Conservation (phyloP, 371 early-diverging fungal genomes). For the Mucor velutinosus region DNA sequence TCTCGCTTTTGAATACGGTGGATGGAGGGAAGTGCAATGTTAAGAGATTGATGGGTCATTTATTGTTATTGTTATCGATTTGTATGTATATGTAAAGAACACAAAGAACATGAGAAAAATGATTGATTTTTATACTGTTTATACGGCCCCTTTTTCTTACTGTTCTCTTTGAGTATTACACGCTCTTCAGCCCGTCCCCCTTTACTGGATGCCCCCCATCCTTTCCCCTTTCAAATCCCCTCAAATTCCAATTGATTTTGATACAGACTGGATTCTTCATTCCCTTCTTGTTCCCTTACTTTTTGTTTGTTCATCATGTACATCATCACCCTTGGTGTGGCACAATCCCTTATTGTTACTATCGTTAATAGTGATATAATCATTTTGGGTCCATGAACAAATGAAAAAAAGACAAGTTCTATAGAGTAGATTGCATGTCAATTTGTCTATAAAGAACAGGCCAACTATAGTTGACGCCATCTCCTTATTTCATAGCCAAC, state of each 20-base stretch:
- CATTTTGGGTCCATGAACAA: neutral
- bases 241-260: constrained; percentile 48
- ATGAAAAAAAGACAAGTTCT: neutral
- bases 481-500: neutral
- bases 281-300: constrained; percentile 3
- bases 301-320: neutral
- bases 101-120: constrained; percentile 15
- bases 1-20: constrained; percentile 15
- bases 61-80: neutral
- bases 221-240: constrained; percentile 3
- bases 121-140: constrained; percentile 6
- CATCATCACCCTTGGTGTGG: neutral
- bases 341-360: neutral
- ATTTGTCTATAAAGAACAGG: neutral
- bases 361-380: neutral
- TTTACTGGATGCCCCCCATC: constrained; percentile 7
- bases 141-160: neutral
- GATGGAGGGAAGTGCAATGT: constrained; percentile 29
- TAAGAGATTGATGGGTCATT: constrained; percentile 25
- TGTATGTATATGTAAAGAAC: neutral
- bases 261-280: constrained; percentile 33
- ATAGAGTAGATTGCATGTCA: neutral
- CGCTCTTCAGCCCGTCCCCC: neutral
- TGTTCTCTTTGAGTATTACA: too few relatives aligned
- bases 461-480: neutral